Evolutionary conservation across 805 yeast species (phyloP), one percentile per base, ranked within the genome.

Genomic region (Starmerella stigmatis): DNA sequence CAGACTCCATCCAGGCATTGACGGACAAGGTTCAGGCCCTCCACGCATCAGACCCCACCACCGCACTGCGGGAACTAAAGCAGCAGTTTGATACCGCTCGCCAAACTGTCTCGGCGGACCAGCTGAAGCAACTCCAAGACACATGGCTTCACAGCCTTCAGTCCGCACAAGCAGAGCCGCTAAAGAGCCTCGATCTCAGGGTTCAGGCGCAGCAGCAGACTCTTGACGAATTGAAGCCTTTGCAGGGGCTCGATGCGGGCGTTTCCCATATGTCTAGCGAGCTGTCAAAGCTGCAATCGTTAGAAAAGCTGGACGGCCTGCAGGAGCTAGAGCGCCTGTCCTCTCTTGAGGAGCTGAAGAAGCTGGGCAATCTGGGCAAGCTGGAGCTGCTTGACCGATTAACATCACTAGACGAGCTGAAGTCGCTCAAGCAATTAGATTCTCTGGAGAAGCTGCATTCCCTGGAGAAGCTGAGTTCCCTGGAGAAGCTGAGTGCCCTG

Each of bases 391-490:
- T 23, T 15, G 26, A 42, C 12, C 28, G 27, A 4, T 32, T 44
- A n/a, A 27, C 43, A 11, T 33, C 39, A 30, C 28, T 48, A 25
- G 22, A 26, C 16, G 17, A 30, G 34, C 27, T 39, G 3, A 20
- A 19, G 16, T 13, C 23, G 11, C 30, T 26, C 1, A 25, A 33
- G 11, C 16, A 23, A 25, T 19, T 29, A 8, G 9, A 17, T 6
- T 17, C 17, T 28, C 21, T 47, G 37, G 11, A 17, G 10, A 23
- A 23, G 25, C 27, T 33, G 9, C 5, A 6, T 16, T n/a, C 12
- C 9, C 21, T 19, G 2, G 37, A 19, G 11, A n/a, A 23, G 37
- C 32, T 29, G 10, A 29, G 5, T 13, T 17, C 17, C 2, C 20
- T 29, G 5, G n/a, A 11, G 9, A 17, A 32, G 23, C 22, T 32